A percentile compares a stretch with the other conserved stretches of the same genome.
phyloP scores from a whole-genome alignment of 768 basidiomycete species.

The Thelephora ganbajun region DNA sequence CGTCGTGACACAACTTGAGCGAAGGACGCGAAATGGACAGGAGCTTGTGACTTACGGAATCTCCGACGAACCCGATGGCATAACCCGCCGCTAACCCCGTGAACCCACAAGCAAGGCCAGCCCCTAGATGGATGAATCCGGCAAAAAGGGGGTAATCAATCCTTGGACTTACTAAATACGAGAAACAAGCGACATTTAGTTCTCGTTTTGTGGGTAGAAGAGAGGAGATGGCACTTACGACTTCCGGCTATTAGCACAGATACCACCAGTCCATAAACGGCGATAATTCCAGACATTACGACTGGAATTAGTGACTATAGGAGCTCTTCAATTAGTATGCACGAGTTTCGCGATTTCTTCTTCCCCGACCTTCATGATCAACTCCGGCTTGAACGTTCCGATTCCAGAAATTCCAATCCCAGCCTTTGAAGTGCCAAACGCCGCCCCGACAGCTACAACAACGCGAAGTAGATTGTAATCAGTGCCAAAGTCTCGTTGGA shows the following conservation, averaged over 20 bases:
- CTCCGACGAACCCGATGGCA: constrained; percentile 88
- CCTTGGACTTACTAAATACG: constrained; percentile 38
- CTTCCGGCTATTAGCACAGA: constrained; percentile 80
- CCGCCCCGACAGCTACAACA: constrained; percentile 76
- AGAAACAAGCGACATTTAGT: constrained; percentile 9
- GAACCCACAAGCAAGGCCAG: constrained; percentile 81
- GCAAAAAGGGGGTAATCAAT: constrained; percentile 69
- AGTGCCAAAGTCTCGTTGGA: background rate
- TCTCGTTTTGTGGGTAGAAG: constrained; percentile 3
- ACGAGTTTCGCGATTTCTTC: background rate
- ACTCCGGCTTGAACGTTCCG: constrained; percentile 86
- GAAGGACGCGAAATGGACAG: constrained; percentile 6
- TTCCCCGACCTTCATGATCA: constrained; percentile 88
- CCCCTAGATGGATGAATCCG: constrained; percentile 86
- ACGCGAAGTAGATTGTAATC: background rate
- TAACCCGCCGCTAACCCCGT: constrained; percentile 91
- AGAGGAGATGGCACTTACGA: constrained; percentile 21
- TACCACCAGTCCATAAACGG: constrained; percentile 93
- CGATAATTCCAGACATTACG: constrained; percentile 97
- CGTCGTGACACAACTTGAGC: background rate
- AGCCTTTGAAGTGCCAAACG: constrained; percentile 91
- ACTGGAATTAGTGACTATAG: constrained; percentile 84
- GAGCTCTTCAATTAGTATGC: background rate
- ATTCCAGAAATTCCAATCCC: constrained; percentile 96
- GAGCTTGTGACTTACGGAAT: constrained; percentile 57